Base-by-base conservation (phyloP, 2,329 filamentous ascomycete species). In the Pseudocercospora fijiensis region DNA sequence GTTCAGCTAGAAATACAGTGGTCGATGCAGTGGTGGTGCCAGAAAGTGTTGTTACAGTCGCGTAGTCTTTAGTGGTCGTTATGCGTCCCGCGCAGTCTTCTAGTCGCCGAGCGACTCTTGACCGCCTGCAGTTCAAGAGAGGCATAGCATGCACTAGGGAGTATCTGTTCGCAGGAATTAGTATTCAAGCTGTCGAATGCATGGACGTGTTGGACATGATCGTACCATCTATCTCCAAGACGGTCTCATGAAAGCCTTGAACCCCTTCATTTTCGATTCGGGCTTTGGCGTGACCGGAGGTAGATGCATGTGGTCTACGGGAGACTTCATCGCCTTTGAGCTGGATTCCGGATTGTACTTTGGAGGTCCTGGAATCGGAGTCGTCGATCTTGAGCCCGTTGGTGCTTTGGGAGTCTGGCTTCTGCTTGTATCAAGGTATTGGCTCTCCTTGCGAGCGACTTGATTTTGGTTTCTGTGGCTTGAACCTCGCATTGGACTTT, bases 61-160 rank as follows among this genome's bases (percentile, higher is more conserved):
- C 49, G 26, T 28, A 28, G 53, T 56, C 53, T 56, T 37, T 16
- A 56, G 53, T 33, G 53, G 53, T 56, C 53, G n/a, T 56, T 41
- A 56, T 56, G 53, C 53, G 30, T 56, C 53, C 53, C 53, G 53
- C 53, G 53, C 53, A 56, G 53, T 41, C 37, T 56, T 56, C 53
- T 26, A 18, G 27, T 56, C 52, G 52, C 24, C 52, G 9, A 33
- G 16, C 26, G 28, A 33, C 28, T 24, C 53, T 56, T 37, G 53
- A 56, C 53, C 53, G 53, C 28, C 53, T 22, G 53, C 53, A 56
- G 53, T 56, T n/a, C 53, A 56, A 56, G 53, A 37, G n/a, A 37
- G 8, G n/a, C 33, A 18, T 49, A 22, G 45, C 18, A 49, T 47
- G 7, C 18, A 49, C 22, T 26, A 3, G 30, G 45, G 24, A 11